Conservation (phyloP, 1,139 yeast species). For the Blastobotrys serpentis region DNA sequence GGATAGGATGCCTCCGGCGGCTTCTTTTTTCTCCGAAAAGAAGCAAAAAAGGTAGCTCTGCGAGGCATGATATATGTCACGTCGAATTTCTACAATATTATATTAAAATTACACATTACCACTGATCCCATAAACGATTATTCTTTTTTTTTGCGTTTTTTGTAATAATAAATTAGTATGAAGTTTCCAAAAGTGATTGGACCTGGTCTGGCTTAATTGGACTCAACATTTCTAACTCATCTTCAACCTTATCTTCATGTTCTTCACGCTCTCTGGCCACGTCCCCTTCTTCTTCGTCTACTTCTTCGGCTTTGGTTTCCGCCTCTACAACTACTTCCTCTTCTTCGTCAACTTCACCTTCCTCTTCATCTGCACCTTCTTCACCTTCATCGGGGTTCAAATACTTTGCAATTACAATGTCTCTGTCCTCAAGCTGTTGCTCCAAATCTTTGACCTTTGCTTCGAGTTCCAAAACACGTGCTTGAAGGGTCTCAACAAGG, state of each 20-base stretch:
- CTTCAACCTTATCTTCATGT: constrained; percentile 8
- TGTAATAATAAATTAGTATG: constrained; percentile 1
- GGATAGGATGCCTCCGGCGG: too few species aligned
- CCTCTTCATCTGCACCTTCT: constrained; percentile 8
- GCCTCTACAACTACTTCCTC: constrained; percentile 12
- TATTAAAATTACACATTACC: background rate
- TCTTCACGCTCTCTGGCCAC: background rate
- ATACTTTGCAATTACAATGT: constrained; percentile 15
- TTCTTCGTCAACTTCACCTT: constrained; percentile 12
- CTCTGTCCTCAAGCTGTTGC: constrained; percentile 17
- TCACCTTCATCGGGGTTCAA: constrained; percentile 13
- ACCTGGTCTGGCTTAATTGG: constrained; percentile 19
- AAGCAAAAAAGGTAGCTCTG: background rate
- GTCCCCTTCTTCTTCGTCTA: background rate
- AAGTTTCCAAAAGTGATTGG: constrained; percentile 14
- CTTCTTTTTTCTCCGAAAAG: too few species aligned
- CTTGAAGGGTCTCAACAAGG: constrained; percentile 11
- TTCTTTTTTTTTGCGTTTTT: background rate
- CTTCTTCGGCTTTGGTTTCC: constrained; percentile 8
- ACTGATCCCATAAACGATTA: background rate
- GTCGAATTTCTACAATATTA: too few species aligned
- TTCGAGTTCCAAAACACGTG: constrained; percentile 16
- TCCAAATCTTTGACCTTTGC: constrained; percentile 19
- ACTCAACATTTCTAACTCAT: constrained; percentile 18
- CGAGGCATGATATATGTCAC: too few species aligned